phyloP scores from a whole-genome alignment of 371 early-diverging fungal genomes.

The Mucor velutinosus region DNA sequence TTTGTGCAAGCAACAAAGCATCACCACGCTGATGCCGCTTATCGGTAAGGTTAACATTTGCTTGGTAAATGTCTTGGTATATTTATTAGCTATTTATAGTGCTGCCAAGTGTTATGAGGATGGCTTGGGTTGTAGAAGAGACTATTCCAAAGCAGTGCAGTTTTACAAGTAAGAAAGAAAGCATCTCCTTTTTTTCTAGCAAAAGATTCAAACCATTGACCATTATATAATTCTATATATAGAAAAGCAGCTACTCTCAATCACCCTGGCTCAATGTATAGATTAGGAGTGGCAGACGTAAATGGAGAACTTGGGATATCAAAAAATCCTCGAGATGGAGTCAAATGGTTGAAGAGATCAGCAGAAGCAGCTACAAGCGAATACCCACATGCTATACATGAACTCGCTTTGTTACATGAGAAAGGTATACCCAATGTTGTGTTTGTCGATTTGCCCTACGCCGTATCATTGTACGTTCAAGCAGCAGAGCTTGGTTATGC shows the following conservation, averaged over 20 bases:
- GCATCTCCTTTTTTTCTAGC: neutral
- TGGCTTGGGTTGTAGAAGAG: conserved; percentile 65
- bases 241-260: conserved; percentile 74
- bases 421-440: conserved; percentile 71
- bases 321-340: conserved; percentile 71
- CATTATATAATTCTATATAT: conserved; percentile 8
- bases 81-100: conserved; percentile 26
- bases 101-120: conserved; percentile 75
- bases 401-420: conserved; percentile 75
- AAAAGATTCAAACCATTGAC: neutral
- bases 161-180: conserved; percentile 60
- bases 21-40: conserved; percentile 72
- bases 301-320: conserved; percentile 71
- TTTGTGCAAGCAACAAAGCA: conserved; percentile 73
- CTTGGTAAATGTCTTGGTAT: neutral
- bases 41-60: conserved; percentile 31
- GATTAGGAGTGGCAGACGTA: conserved; percentile 72
- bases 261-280: conserved; percentile 77
- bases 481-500: conserved; percentile 82
- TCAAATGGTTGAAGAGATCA: conserved; percentile 81
- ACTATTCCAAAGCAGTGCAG: conserved; percentile 68
- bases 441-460: conserved; percentile 75
- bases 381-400: conserved; percentile 83
- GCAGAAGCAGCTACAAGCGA: conserved; percentile 73
- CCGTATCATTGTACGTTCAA: conserved; percentile 70